Evolutionary conservation across 225 moss, liverwort and hornwort genomes (phyloP), one percentile per base, ranked within the genome.

Genomic region (Straminergon stramineum): DNA sequence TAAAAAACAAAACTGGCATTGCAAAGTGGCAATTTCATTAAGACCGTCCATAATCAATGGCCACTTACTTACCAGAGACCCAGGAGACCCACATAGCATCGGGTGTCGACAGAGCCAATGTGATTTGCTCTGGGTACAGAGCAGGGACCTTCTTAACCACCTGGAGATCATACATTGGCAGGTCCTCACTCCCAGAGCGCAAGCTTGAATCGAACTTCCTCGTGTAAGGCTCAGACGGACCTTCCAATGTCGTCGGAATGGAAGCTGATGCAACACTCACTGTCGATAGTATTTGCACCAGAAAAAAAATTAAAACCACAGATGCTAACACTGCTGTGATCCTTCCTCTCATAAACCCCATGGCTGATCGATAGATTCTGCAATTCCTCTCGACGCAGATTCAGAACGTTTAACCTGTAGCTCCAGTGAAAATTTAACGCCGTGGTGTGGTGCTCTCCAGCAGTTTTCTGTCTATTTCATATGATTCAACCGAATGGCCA

Each of bases 11-110:
- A 84, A 56, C 21, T 70, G 56, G 3, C 56, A 56, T 69, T 39
- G 56, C 56, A 56, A 20, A 41, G 56, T 10, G 41, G 41, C 15
- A 15, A 34, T 11, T 79, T 43, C 23, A 56, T 53, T 9, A 30
- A 17, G 35, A 62, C 26, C 27, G 19, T 62, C 62, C 37, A 74
- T 19, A 22, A 64, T 48, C 43, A 23, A 43, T 30, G 15, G 17
- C 37, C 52, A 80, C 86, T 66, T 61, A 91, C 95, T 66, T 56
- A 93, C 95, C 95, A 63, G 96, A 94, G 87, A 96, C 71, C 96
- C 96, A 96, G 35, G 96, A 96, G 62, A 96, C 92, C 96, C 96
- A 96, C 91, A 95, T 92, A 51, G 94, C 96, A 86, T 95, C 95
- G 48, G 95, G 91, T 34, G 95, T 94, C 51, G 96, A 96, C 51